Conservation (phyloP, 352 stramenopile species). For the Pythium graminicola region DNA sequence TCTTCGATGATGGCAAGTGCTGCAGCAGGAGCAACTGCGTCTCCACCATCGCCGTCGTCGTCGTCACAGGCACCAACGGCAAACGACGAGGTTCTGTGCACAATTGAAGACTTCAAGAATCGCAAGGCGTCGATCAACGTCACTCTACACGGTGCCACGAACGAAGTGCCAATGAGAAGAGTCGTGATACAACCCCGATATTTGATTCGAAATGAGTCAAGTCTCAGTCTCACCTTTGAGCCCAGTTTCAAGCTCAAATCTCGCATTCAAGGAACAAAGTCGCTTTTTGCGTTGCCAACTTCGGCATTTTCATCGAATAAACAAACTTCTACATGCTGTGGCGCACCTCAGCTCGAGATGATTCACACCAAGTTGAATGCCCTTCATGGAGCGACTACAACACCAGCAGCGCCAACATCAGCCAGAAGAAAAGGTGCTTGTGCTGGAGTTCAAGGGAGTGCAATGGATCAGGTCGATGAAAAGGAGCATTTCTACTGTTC, state of each 20-base stretch:
- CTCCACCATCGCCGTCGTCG: constrained; percentile 3
- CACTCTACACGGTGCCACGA: constrained; percentile 42
- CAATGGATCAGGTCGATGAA: constrained; percentile 54
- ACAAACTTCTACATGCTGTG: constrained; percentile 37
- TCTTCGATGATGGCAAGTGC: constrained; percentile 16
- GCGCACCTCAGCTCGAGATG: constrained; percentile 52
- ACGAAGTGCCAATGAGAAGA: constrained; percentile 37
- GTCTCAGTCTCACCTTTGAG: constrained; percentile 44
- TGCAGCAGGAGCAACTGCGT: background rate
- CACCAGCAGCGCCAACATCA: constrained; percentile 5
- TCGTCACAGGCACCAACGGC: constrained; percentile 3
- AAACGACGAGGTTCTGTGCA: constrained; percentile 35
- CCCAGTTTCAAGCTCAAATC: constrained; percentile 43
- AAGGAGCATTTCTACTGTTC: constrained; percentile 66
- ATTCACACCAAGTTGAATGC: constrained; percentile 71
- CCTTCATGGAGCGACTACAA: constrained; percentile 41
- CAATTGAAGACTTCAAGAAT: constrained; percentile 48
- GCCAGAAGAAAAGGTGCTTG: background rate
- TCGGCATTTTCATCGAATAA: constrained; percentile 35
- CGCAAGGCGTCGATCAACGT: constrained; percentile 59
- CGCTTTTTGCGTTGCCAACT: constrained; percentile 49
- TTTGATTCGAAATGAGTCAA: constrained; percentile 55
- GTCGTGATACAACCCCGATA: constrained; percentile 64
- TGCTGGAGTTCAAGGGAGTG: background rate
- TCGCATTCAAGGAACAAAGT: constrained; percentile 51